phyloP scores from a whole-genome alignment of 2,329 filamentous ascomycete genomes.

The Leptographium lundbergii region DNA sequence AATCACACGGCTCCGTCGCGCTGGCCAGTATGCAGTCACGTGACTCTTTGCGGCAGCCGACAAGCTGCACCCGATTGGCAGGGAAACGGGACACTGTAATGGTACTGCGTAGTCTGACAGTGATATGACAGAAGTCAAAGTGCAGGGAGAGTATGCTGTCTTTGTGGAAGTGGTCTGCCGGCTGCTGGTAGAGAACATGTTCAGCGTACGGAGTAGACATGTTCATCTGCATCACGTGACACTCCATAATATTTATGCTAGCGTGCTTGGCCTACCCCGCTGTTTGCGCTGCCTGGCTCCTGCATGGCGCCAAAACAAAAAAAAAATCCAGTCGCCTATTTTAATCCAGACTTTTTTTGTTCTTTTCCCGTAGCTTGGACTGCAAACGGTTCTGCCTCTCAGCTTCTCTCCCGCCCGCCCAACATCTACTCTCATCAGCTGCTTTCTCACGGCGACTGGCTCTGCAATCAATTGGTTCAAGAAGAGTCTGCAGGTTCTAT shows the following conservation, averaged over 20 bases:
- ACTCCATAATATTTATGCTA: neutral
- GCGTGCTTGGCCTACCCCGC: neutral
- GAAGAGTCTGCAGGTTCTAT: neutral
- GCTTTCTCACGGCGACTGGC: neutral
- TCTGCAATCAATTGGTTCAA: neutral
- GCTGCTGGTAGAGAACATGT: neutral
- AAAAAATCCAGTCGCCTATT: conserved; percentile 5
- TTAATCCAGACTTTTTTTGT: conserved; percentile 3
- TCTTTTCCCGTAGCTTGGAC: neutral
- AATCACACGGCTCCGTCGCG: conserved; percentile 3
- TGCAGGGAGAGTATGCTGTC: too few relatives aligned
- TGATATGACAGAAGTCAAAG: too few relatives aligned
- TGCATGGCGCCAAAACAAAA: conserved; percentile 1
- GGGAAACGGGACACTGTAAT: neutral
- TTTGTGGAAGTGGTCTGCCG: neutral
- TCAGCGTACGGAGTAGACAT: too few relatives aligned
- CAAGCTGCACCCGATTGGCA: neutral
- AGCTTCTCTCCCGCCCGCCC: neutral
- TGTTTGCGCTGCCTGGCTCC: neutral
- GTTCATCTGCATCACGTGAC: neutral
- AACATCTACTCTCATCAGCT: neutral
- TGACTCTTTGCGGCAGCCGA: neutral
- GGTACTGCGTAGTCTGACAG: too few relatives aligned
- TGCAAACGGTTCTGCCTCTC: neutral
- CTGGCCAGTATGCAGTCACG: neutral